A percentile compares a stretch with the other conserved stretches of the same genome.
Evolutionary conservation across 768 basidiomycete species (phyloP).

Genomic region (Leccinum boreale): DNA sequence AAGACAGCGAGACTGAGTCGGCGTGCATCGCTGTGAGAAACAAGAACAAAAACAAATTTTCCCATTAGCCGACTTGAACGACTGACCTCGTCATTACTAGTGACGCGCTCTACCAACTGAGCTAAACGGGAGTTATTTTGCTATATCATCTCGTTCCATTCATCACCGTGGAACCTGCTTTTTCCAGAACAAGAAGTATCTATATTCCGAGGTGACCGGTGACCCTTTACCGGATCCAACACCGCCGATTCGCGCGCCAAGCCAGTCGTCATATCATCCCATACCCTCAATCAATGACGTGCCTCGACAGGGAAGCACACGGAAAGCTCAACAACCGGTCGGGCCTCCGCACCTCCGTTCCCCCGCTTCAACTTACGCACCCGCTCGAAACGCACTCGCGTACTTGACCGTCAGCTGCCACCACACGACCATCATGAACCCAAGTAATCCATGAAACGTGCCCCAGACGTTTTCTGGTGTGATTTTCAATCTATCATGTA

Average conservation of each 20-base stretch:
- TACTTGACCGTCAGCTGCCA: conserved; percentile 74
- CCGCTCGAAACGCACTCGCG: conserved; percentile 37
- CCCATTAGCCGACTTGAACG: conserved; percentile 59
- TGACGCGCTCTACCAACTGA: conserved; percentile 62
- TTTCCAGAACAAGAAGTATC: background rate
- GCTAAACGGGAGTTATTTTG: conserved; percentile 31
- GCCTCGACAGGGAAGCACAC: background rate
- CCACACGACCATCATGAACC: conserved; percentile 73
- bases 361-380: background rate
- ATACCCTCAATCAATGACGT: background rate
- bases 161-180: background rate
- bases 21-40: background rate
- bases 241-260: background rate
- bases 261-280: background rate
- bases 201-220: background rate
- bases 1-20: background rate
- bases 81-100: conserved; percentile 71
- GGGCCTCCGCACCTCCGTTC: background rate
- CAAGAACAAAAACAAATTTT: conserved; percentile 17
- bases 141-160: background rate
- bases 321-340: background rate
- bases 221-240: background rate
- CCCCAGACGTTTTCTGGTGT: conserved; percentile 79
- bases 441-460: conserved; percentile 64
- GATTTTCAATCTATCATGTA: conserved; percentile 33